phyloP scores from a whole-genome alignment of 441 rosid genomes.

The Melastoma candidum region DNA sequence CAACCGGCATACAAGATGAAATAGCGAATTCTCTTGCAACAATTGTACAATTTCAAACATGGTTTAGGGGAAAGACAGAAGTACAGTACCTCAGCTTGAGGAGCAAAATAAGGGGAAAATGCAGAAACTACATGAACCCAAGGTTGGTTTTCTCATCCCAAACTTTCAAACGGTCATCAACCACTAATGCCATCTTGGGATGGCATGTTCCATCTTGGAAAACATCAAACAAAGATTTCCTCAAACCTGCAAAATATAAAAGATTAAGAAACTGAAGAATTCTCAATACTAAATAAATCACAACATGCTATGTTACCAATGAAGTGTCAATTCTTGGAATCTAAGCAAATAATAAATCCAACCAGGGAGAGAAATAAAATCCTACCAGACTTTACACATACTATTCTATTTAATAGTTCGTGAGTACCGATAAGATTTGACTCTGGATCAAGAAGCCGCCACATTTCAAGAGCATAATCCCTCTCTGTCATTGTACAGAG shows the following conservation, averaged over 20 bases:
- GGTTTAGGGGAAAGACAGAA: slow-evolving; percentile 8
- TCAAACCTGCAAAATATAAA: slow-evolving; percentile 36
- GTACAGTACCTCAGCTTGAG: slow-evolving; percentile 79
- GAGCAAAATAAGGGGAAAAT: slow-evolving; percentile 93
- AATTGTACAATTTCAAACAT: slow-evolving; percentile 14
- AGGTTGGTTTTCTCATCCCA: slow-evolving; percentile 96
- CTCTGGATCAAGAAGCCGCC: slow-evolving; percentile 97
- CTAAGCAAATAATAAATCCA: too few relatives aligned
- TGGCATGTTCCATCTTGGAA: slow-evolving; percentile 82
- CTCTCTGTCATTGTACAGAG: slow-evolving; percentile 98
- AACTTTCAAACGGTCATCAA: slow-evolving; percentile 91
- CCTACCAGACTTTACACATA: slow-evolving; percentile 85
- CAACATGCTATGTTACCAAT: neutral
- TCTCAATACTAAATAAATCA: neutral
- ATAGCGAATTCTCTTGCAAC: neutral
- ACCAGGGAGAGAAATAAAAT: too few relatives aligned
- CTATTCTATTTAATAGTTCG: slow-evolving; percentile 70
- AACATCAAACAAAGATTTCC: slow-evolving; percentile 76
- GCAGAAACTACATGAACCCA: slow-evolving; percentile 98
- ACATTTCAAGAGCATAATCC: slow-evolving; percentile 93
- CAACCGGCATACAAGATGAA: neutral
- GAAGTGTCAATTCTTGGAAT: too few relatives aligned
- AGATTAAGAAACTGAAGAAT: neutral
- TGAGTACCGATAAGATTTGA: slow-evolving; percentile 61
- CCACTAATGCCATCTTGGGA: slow-evolving; percentile 92